A percentile compares a stretch with the other conserved stretches of the same genome.
Conservation (phyloP, 306 rosid genomes). For the Arachis stenosperma region DNA sequence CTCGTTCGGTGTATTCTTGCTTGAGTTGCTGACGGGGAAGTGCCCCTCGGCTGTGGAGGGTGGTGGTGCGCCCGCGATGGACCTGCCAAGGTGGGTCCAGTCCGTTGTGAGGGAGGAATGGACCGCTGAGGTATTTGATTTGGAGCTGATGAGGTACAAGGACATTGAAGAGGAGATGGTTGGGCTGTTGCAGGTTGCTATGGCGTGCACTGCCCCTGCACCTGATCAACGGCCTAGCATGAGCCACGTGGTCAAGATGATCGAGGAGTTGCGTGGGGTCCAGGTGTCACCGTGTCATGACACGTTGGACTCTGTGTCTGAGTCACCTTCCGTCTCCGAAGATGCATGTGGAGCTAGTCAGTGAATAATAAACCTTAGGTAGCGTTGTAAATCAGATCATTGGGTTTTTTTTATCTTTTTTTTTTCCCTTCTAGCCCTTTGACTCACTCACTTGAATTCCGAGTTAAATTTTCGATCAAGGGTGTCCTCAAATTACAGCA, state of each 20-base stretch:
- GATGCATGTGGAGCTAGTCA: constrained; percentile 63
- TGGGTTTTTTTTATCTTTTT: neutral
- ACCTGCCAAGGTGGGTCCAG: constrained; percentile 94
- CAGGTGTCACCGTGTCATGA: constrained; percentile 77
- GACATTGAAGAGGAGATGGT: constrained; percentile 99
- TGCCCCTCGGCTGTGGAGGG: constrained; percentile 69
- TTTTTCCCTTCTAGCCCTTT: neutral
- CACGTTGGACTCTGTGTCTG: constrained; percentile 67
- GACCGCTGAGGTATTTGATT: constrained; percentile 98
- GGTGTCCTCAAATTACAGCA: neutral
- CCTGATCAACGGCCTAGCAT: constrained; percentile 92
- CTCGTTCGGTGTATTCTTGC: constrained; percentile 82
- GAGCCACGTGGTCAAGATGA: constrained; percentile 85
- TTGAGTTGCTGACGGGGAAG: constrained; percentile 89
- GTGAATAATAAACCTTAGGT: constrained; percentile 2
- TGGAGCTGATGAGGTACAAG: constrained; percentile 94
- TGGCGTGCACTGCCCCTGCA: constrained; percentile 64
- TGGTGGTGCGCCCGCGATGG: constrained; percentile 58
- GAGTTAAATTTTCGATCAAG: neutral
- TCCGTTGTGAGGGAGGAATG: constrained; percentile 97
- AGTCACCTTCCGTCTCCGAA: constrained; percentile 85
- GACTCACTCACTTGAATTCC: neutral
- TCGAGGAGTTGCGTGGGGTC: constrained; percentile 86
- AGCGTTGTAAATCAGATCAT: constrained; percentile 44
- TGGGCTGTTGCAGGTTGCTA: constrained; percentile 79